Base-by-base conservation (phyloP, 2,329 filamentous ascomycete species). In the Didymella sp. region DNA sequence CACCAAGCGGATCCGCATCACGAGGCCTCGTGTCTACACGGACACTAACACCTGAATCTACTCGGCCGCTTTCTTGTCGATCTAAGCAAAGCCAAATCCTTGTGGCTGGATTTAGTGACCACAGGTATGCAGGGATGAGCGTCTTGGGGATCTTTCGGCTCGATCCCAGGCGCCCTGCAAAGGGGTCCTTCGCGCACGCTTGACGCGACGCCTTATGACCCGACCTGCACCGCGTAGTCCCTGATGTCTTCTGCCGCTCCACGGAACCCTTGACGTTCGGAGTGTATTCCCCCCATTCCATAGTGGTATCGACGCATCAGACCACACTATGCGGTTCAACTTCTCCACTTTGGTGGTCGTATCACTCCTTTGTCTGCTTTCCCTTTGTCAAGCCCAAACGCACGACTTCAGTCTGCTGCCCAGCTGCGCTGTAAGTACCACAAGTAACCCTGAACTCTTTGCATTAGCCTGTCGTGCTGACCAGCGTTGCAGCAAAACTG, bases 391-490 rank as follows among this genome's bases (percentile, higher is more conserved):
- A 4, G 46, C 53, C 13, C 41, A 56, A 30, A 25, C 41, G 7
- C 17, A 46, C 11, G 21, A 35, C 13, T 47, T 51, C 35, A 40
- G 47, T 33, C 25, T 15, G 25, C 24, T 56, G 7, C 47, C 47
- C 1, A n/a, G 17, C 25, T 56, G 53, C 28, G 53, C 53, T 40
- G 53, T 56, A 47, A 41, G 53, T 51, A 27, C 22, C 2, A 12
- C 2, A 11, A 19, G 5, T 9, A 27, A 27, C 25, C 19, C 21
- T 17, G 25, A 6, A 6, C 13, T 19, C n/a, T 5, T 19, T 37
- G 1, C 17, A 11, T 5, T 11, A 1, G 17, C n/a, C 2, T 31
- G n/a, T 44, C 3, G 6, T 6, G 19, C 48, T 44, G 17, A 57
- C 27, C 7, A 12, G 25, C 3, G 7, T 2, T 17, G 5, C 15